Conservation (phyloP, 2,329 filamentous ascomycete species). For the Trichoderma gracile region DNA sequence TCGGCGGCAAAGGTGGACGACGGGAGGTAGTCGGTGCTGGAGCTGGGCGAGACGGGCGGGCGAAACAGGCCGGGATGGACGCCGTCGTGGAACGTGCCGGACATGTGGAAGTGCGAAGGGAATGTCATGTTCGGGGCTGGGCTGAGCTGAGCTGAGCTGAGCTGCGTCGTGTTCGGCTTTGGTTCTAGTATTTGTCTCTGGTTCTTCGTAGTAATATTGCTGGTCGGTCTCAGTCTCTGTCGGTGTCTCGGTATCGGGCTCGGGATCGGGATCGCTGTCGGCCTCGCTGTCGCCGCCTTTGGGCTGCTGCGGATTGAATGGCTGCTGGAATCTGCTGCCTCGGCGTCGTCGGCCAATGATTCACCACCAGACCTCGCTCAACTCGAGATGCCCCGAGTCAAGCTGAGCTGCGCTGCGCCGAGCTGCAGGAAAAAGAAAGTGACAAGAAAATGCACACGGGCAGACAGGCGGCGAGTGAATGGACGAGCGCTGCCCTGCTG, state of each 20-base stretch:
- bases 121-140: constrained; percentile 31
- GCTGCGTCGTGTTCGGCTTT: neutral
- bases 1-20: constrained; percentile 33
- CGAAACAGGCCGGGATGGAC: constrained; percentile 51
- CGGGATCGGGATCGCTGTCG: neutral
- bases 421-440: neutral
- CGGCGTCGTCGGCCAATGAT: neutral
- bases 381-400: neutral
- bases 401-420: constrained; percentile 2
- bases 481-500: constrained; percentile 17
- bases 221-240: neutral
- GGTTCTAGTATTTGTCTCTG: neutral
- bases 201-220: neutral
- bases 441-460: neutral
- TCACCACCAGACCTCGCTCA: neutral
- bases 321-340: neutral
- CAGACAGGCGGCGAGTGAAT: constrained; percentile 1
- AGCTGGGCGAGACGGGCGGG: constrained; percentile 46
- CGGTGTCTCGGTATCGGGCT: neutral
- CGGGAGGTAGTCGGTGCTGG: constrained; percentile 44
- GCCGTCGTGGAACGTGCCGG: constrained; percentile 41
- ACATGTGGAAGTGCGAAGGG: constrained; percentile 40
- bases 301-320: constrained; percentile 9
- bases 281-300: neutral
- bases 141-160: no score